Percentiles rank a stretch among this genome's conserved stretches.
Conservation (phyloP, 345 rosid species). For the Barbarea vulgaris region DNA sequence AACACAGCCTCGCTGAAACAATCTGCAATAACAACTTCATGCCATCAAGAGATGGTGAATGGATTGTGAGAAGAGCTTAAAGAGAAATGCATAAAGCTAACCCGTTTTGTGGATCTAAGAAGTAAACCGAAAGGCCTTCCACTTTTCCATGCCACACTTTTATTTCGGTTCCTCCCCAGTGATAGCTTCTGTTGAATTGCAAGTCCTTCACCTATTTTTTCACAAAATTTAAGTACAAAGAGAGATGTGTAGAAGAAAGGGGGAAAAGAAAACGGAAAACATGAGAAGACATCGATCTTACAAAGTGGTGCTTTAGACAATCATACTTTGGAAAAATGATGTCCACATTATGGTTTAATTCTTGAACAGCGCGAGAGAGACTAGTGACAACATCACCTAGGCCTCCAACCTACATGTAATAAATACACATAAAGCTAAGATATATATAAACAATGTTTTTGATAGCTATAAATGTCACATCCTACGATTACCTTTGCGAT, state of each 20-base stretch:
- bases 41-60: constrained; percentile 8
- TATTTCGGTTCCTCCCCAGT: constrained; percentile 86
- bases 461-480: not conserved
- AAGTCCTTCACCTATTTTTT: constrained; percentile 73
- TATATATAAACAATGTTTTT: not conserved
- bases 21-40: constrained; percentile 48
- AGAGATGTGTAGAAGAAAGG: not conserved
- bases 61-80: not conserved
- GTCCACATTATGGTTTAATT: constrained; percentile 81
- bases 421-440: constrained; percentile 16
- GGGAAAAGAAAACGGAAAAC: not conserved
- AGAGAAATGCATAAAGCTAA: constrained; percentile 39
- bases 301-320: constrained; percentile 70
- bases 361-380: constrained; percentile 98
- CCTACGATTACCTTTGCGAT: constrained; percentile 72
- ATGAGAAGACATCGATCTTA: constrained; percentile 51
- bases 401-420: constrained; percentile 83
- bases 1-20: constrained; percentile 67
- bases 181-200: constrained; percentile 60
- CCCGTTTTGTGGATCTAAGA: constrained; percentile 92
- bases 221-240: constrained; percentile 7
- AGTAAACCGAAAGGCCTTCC: constrained; percentile 88
- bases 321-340: constrained; percentile 89
- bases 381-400: constrained; percentile 96
- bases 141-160: constrained; percentile 92